Evolutionary conservation across 139 green algal genomes (phyloP).

Genomic region (Volvox reticuliferus): DNA sequence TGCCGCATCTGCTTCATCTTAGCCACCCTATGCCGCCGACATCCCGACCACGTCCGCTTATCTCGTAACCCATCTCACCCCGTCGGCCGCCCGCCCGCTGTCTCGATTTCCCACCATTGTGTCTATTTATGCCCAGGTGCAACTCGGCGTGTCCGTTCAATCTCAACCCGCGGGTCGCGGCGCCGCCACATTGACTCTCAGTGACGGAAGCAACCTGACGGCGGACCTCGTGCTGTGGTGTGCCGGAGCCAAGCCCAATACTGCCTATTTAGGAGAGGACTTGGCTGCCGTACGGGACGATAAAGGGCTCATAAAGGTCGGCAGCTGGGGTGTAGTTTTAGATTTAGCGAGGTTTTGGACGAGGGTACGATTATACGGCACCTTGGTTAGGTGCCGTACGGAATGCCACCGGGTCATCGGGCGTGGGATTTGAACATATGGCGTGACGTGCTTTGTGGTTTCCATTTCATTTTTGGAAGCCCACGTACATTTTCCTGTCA

Average conservation of each 20-base stretch:
- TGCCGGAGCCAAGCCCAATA: slow-evolving; percentile 1
- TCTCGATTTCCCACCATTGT: neutral
- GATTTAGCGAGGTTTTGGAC: no score
- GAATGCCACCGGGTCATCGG: no score
- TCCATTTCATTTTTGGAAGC: no score
- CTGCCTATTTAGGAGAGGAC: neutral
- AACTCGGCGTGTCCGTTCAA: neutral
- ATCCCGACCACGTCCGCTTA: no score
- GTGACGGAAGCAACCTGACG: neutral
- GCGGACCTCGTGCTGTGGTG: slow-evolving; percentile 45
- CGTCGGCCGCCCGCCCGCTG: neutral
- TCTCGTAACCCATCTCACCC: neutral
- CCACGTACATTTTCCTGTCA: no score
- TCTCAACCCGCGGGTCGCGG: neutral
- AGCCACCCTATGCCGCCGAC: no score
- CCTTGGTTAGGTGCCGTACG: no score
- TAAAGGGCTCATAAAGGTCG: neutral
- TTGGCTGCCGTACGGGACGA: neutral
- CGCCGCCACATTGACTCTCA: neutral
- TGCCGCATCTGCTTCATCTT: no score
- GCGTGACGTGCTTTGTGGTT: no score
- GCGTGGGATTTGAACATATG: no score
- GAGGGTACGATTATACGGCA: no score
- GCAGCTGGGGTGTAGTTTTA: no score
- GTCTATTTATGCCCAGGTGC: neutral